Base-by-base conservation (phyloP, 2,329 filamentous ascomycete species). In the Knufia petricola region DNA sequence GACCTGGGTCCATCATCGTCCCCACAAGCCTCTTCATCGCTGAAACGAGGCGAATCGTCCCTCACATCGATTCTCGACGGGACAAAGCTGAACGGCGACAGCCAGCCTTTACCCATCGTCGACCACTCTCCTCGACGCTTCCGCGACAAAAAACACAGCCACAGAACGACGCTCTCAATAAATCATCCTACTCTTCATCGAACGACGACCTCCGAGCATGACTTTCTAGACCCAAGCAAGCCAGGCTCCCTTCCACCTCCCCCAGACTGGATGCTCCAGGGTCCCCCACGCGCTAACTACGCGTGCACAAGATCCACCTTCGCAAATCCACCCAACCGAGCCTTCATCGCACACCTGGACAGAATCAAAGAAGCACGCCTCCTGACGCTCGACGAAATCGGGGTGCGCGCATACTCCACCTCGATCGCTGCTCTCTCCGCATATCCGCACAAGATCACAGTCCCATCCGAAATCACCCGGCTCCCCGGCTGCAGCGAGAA, bases 401-500 rank as follows among this genome's bases (percentile, higher is more conserved):
- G 87, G 1, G 80, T 89, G 0, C 78, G 87, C 42, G 88, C 90
- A 0, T 96, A 96, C 62, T 89, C 85, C 24, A 88, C 84, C 1
- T 82, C 84, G 10, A 94, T 96, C 55, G 87, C 92, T 4, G 70
- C 85, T 0, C 65, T 98, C 15, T 79, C 86, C 2, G 86, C 90
- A 1, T 95, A 95, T 59, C 87, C 89, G 0, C 67, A 79, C 58
- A 64, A 61, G 34, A 61, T 84, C 51, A 67, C 62, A 17, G 69
- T 59, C 2, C 58, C 67, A 1, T 60, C 62, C 2, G 71, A 76
- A 52, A 61, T 76, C 24, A 60, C 65, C 3, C 56, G 65, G 3
- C 68, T 98, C 0, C 89, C 89, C 0, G 86, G 87, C 1, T 95
- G 89, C 61, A 82, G 89, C 36, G 68, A 71, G 39, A 95, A 92